Conservation (phyloP, 306 rosid species). For the Luffa aegyptiaca region DNA sequence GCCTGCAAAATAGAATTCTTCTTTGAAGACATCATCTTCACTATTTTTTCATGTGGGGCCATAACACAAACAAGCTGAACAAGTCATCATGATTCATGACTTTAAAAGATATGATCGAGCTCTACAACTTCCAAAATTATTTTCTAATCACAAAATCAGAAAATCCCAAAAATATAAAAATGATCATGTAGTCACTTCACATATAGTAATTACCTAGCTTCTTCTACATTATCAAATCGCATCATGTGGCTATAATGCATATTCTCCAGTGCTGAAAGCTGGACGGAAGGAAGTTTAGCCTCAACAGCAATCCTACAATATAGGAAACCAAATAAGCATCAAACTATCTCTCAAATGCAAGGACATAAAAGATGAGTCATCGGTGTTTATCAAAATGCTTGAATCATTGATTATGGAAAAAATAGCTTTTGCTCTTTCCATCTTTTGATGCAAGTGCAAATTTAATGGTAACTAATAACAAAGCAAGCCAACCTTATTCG, state of each 20-base stretch:
- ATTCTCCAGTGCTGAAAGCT: slow-evolving; percentile 77
- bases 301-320: slow-evolving; percentile 65
- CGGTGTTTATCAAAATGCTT: not conserved
- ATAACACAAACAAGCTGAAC: not conserved
- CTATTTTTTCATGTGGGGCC: not conserved
- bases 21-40: not conserved
- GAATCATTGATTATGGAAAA: not conserved
- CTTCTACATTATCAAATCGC: slow-evolving; percentile 63
- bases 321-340: slow-evolving; percentile 16
- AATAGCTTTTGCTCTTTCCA: not conserved
- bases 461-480: not conserved
- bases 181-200: not conserved
- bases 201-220: slow-evolving; percentile 56
- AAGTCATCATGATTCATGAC: not conserved
- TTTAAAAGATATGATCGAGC: not conserved
- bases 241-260: slow-evolving; percentile 90
- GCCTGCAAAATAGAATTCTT: slow-evolving; percentile 38
- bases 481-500: not conserved
- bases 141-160: not conserved
- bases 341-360: slow-evolving; percentile 19
- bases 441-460: not conserved
- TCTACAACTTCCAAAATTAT: slow-evolving; percentile 7
- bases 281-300: slow-evolving; percentile 49
- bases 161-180: not conserved
- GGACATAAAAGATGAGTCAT: not conserved